Conservation (phyloP, 768 basidiomycete species). For the Lentinula sp. region DNA sequence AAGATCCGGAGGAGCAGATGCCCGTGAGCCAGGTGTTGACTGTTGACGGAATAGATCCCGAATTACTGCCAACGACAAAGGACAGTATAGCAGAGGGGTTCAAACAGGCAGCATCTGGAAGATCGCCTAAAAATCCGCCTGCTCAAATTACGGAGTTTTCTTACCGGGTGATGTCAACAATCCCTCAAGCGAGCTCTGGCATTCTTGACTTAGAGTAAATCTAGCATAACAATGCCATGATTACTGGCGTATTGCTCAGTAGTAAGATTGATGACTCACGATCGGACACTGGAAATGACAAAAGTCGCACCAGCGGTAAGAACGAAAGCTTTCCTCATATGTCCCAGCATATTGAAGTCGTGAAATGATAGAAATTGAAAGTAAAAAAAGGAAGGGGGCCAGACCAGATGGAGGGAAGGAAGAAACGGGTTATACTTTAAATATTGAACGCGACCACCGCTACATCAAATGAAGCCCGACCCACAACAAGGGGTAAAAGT, state of each 20-base stretch:
- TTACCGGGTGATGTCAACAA: constrained; percentile 13
- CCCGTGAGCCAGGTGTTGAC: constrained; percentile 47
- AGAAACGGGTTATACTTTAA: neutral
- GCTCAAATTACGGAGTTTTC: too few species aligned
- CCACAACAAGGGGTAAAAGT: neutral
- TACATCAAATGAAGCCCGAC: neutral
- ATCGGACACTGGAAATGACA: constrained; percentile 7
- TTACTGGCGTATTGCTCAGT: too few species aligned
- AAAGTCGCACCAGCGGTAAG: constrained; percentile 6
- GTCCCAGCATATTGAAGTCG: constrained; percentile 11
- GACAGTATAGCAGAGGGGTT: constrained; percentile 27
- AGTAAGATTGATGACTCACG: constrained; percentile 2
- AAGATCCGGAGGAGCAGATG: constrained; percentile 40
- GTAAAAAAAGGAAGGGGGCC: neutral
- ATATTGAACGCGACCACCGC: neutral
- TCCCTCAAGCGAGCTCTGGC: constrained; percentile 12
- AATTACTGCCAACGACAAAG: constrained; percentile 18
- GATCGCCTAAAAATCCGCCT: too few species aligned
- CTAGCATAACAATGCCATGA: neutral
- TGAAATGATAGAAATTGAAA: constrained; percentile 6
- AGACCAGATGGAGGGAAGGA: neutral
- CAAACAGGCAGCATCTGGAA: constrained; percentile 29
- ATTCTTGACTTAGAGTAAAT: constrained; percentile 9
- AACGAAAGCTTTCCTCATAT: constrained; percentile 7
- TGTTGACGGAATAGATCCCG: constrained; percentile 29